Evolutionary conservation across 805 yeast species (phyloP), one percentile per base, ranked within the genome.

Genomic region (Monosporozyma servazzii): DNA sequence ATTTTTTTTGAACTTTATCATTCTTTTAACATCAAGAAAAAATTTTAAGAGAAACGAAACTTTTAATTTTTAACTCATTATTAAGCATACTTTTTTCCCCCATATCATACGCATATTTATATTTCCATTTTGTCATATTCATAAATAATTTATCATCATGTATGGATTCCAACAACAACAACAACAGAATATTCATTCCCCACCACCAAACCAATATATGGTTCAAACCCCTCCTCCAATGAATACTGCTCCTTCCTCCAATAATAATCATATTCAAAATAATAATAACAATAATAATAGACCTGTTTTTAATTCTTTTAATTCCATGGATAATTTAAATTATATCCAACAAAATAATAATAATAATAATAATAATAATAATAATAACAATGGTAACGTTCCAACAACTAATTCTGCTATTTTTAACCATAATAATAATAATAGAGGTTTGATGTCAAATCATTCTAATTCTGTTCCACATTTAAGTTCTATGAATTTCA

Each of bases 141-240:
- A 42, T 25, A 44, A 15, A 25, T 25, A 25, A 25, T 41, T 23
- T 41, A 18, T 39, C 18, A 43, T 43, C 47, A 44, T 44, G 47
- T 44, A 44, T 33, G 31, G 47, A 18, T 40, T 39, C 31, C 42
- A 47, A 47, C 44, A 47, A 37, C 41, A 47, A 47, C 43, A 47
- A n/a, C n/a, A n/a, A 47, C 47, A 43, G 27, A n/a, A 41, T 21
- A 41, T 8, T 41, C 44, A 11, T n/a, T 21, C 29, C 13, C 44
- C 27, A 41, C 8, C 18, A 10, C 27, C 27, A 21, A 41, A 41
- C 29, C 44, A 41, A 41, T 37, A 18, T 37, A 37, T 37, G 41
- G 41, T 37, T 20, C 41, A 37, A 18, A 17, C 41, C 17, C 41
- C 41, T 18, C 18, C 41, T 37, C 41, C 41, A 7, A 37, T 37